phyloP scores from a whole-genome alignment of 805 yeast genomes.

The Kodamaea neixiangensis region DNA sequence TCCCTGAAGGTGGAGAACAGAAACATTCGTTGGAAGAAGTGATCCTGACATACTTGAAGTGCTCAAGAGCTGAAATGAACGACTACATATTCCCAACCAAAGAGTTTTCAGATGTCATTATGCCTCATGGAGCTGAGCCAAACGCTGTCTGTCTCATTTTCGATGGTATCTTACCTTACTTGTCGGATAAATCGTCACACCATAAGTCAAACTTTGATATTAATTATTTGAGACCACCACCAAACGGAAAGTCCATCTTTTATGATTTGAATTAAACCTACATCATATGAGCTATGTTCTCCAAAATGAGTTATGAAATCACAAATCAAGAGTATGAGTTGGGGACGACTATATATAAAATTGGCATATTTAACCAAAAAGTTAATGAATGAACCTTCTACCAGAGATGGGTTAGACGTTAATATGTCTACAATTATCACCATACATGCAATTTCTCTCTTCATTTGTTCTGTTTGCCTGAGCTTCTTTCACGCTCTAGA shows the following conservation, averaged over 20 bases:
- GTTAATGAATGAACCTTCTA: too few species aligned
- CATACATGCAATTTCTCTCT: too few species aligned
- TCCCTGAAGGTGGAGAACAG: constrained; percentile 12
- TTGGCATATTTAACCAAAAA: too few species aligned
- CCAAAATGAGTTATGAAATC: not conserved
- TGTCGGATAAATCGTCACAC: constrained; percentile 9
- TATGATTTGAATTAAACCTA: constrained; percentile 6
- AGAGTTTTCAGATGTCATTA: constrained; percentile 69
- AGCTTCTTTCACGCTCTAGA: too few species aligned
- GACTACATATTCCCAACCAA: constrained; percentile 68
- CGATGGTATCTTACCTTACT: constrained; percentile 57
- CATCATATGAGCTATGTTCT: too few species aligned
- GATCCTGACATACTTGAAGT: constrained; percentile 50
- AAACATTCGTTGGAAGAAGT: constrained; percentile 34
- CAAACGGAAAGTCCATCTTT: constrained; percentile 9
- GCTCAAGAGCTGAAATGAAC: constrained; percentile 66
- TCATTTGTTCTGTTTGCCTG: too few species aligned
- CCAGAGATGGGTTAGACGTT: too few species aligned
- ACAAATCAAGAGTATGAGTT: too few species aligned
- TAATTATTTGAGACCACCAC: constrained; percentile 11
- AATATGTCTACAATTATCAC: too few species aligned
- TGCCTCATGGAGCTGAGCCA: constrained; percentile 68
- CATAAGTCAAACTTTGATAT: not conserved
- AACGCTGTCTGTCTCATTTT: constrained; percentile 60
- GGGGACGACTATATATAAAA: not conserved